phyloP scores from a whole-genome alignment of 148 eudicot genomes.

The Fagopyrum esculentum region DNA sequence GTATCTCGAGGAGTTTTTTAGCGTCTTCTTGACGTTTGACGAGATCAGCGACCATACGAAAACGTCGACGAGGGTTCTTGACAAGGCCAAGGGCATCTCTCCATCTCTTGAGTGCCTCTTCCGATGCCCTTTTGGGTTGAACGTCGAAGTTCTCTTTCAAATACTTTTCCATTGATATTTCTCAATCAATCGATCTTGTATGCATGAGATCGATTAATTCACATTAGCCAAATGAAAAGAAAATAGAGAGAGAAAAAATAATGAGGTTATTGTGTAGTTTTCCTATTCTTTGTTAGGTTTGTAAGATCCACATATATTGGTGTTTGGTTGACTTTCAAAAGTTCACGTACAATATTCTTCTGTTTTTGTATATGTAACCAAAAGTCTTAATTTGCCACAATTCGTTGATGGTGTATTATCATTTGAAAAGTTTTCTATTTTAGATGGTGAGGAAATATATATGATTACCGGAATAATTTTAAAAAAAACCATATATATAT shows the following conservation, averaged over 20 bases:
- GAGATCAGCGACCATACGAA: constrained; percentile 87
- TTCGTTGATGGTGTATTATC: too few relatives aligned
- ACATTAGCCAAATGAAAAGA: not conserved
- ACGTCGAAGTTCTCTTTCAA: constrained; percentile 63
- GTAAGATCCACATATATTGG: not conserved
- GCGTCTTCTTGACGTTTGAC: constrained; percentile 68
- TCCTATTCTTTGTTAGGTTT: not conserved
- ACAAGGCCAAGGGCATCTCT: constrained; percentile 67
- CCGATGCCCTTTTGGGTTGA: constrained; percentile 55
- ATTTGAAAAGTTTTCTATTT: too few relatives aligned
- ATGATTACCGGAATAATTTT: too few relatives aligned
- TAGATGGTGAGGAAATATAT: too few relatives aligned
- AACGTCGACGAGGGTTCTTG: constrained; percentile 81
- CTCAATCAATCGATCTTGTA: not conserved
- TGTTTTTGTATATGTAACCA: too few relatives aligned
- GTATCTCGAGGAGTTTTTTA: constrained; percentile 44
- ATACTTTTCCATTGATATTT: constrained; percentile 50
- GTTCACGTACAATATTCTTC: too few relatives aligned
- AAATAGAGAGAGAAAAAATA: not conserved
- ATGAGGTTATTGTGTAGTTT: not conserved
- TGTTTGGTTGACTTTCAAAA: too few relatives aligned
- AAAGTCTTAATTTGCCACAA: too few relatives aligned
- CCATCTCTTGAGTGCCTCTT: constrained; percentile 63
- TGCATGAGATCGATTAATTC: not conserved
- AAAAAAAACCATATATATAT: too few relatives aligned